phyloP scores from a whole-genome alignment of 2,329 filamentous ascomycete species.

The Neocucurbitaria cava region DNA sequence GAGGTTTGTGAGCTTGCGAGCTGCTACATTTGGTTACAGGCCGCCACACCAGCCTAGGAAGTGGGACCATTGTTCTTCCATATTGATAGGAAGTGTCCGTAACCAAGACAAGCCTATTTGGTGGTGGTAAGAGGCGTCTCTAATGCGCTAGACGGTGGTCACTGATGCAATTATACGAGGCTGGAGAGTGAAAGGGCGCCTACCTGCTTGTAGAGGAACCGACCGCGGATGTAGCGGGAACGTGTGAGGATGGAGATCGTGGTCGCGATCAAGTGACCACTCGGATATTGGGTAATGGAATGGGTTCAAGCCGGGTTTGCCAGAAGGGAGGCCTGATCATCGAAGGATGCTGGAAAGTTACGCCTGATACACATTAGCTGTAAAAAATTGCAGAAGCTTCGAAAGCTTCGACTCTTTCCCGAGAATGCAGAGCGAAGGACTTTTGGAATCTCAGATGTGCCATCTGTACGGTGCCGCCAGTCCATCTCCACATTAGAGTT shows the following conservation, averaged over 20 bases:
- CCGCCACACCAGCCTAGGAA: not conserved
- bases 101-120: not conserved
- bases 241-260: not conserved
- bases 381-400: not conserved
- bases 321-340: not conserved
- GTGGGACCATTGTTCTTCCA: not conserved
- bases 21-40: not conserved
- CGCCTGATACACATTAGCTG: not conserved
- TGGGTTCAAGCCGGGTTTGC: not conserved
- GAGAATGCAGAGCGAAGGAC: not conserved
- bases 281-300: not conserved
- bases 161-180: not conserved
- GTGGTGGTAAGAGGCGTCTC: not conserved
- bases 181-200: not conserved
- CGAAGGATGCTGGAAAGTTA: not conserved
- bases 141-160: not conserved
- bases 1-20: not conserved
- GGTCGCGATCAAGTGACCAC: not conserved
- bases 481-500: constrained; percentile 5
- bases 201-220: not conserved
- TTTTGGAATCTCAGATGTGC: not conserved
- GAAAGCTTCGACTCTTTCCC: not conserved
- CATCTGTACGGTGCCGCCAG: not conserved
- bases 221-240: not conserved
- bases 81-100: not conserved